phyloP scores from a whole-genome alignment of 2,329 filamentous ascomycete genomes.

The Fusarium pseudonygamai region DNA sequence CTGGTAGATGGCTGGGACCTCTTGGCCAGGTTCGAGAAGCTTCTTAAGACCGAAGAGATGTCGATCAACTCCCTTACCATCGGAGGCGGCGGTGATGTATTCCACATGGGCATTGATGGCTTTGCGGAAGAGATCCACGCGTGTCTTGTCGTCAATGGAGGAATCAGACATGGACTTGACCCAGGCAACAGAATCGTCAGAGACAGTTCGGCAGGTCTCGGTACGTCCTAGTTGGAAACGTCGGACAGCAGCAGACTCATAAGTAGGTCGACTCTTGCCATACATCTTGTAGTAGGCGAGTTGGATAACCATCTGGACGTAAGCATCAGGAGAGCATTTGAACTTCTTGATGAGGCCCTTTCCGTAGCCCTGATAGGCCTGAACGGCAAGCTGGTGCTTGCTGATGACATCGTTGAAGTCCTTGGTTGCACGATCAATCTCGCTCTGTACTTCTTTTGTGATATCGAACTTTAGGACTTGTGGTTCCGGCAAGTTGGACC shows the following conservation, averaged over 20 bases:
- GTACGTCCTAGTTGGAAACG: conserved; percentile 97
- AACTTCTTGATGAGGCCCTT: conserved; percentile 99
- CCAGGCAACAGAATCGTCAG: conserved; percentile 90
- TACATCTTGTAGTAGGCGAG: conserved; percentile 99
- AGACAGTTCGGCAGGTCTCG: conserved; percentile 93
- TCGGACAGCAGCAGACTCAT: conserved; percentile 94
- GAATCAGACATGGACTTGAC: conserved; percentile 86
- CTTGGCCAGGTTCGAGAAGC: conserved; percentile 81
- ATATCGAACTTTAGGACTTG: conserved; percentile 80
- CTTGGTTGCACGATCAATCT: conserved; percentile 79
- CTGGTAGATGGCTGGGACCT: conserved; percentile 82
- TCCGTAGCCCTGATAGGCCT: conserved; percentile 96
- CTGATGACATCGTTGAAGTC: conserved; percentile 86
- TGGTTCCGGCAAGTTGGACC: conserved; percentile 86
- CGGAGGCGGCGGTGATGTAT: conserved; percentile 89
- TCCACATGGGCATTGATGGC: conserved; percentile 85
- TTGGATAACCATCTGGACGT: conserved; percentile 98
- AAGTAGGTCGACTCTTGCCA: conserved; percentile 95
- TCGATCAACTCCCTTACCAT: conserved; percentile 93
- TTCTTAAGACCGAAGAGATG: conserved; percentile 99
- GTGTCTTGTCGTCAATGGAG: conserved; percentile 68
- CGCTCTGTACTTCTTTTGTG: conserved; percentile 75
- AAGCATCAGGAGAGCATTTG: conserved; percentile 96
- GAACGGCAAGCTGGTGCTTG: conserved; percentile 89
- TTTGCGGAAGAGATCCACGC: conserved; percentile 79